A percentile compares a stretch with the other conserved stretches of the same genome.
These are phyloP conservation scores for Gracilaria domingensis DNA, from an alignment of 23 red algal species.

Conservation along the genomic window DNA sequence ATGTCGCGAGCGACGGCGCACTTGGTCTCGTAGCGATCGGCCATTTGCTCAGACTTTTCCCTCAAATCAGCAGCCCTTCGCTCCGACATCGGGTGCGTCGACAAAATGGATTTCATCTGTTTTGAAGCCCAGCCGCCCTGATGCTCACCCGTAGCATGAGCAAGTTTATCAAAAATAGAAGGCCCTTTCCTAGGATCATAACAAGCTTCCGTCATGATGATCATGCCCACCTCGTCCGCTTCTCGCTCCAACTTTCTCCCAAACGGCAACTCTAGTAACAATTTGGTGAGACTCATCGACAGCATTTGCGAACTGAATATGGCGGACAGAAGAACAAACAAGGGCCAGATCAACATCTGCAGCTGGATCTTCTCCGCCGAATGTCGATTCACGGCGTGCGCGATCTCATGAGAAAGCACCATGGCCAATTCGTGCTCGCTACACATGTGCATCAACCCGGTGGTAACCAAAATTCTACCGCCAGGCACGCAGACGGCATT, in stretches of 20 bases:
- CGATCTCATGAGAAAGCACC: slow-evolving; percentile 93
- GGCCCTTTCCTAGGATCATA: slow-evolving; percentile 84
- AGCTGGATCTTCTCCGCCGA: slow-evolving; percentile 86
- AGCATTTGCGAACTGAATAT: slow-evolving; percentile 75
- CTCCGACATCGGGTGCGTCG: slow-evolving; percentile 87
- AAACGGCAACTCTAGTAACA: slow-evolving; percentile 80
- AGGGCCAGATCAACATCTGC: slow-evolving; percentile 65
- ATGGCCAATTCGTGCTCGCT: slow-evolving; percentile 85
- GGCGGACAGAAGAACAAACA: slow-evolving; percentile 60
- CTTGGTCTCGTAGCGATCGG: not conserved
- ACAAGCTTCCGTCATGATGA: slow-evolving; percentile 81
- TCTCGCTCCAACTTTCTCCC: slow-evolving; percentile 83
- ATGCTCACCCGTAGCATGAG: slow-evolving; percentile 18
- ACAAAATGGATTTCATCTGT: slow-evolving; percentile 51
- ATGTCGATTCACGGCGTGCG: slow-evolving; percentile 91
- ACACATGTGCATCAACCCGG: slow-evolving; percentile 79
- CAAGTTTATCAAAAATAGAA: slow-evolving; percentile 78
- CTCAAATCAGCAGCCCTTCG: slow-evolving; percentile 63
- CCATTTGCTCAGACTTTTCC: slow-evolving; percentile 42
- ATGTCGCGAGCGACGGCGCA: not conserved
- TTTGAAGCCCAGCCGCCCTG: slow-evolving; percentile 22
- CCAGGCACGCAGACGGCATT: slow-evolving; percentile 97
- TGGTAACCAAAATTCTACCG: slow-evolving; percentile 88
- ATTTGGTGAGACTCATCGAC: slow-evolving; percentile 59
- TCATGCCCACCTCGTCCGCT: slow-evolving; percentile 91